Evolutionary conservation across 139 green algal genomes (phyloP).

Genomic region (Asterochloris sp.): DNA sequence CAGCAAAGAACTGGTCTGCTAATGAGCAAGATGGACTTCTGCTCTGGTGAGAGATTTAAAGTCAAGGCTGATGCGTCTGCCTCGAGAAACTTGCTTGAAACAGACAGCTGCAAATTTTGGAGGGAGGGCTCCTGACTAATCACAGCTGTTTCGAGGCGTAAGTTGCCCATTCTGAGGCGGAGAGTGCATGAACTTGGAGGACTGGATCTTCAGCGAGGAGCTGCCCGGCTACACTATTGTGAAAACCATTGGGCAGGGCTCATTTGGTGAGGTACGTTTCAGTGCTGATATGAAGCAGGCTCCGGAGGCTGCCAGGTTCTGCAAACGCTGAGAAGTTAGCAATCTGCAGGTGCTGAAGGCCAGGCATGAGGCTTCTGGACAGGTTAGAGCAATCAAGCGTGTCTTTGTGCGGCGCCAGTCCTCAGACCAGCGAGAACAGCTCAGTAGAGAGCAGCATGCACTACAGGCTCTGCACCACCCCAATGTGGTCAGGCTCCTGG

Average conservation of each 20-base stretch:
- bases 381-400: slow-evolving; percentile 3
- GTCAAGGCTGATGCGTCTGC: no score
- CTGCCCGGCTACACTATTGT: background rate
- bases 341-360: slow-evolving; percentile 5
- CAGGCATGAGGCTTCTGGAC: background rate
- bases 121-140: no score
- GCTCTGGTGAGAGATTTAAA: no score
- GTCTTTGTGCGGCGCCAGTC: background rate
- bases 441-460: background rate
- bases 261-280: slow-evolving; percentile 4
- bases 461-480: background rate
- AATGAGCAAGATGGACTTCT: no score
- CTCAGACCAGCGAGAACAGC: background rate
- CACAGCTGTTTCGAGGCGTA: no score
- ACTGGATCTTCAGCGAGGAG: no score
- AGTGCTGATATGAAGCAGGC: background rate
- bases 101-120: no score
- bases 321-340: background rate
- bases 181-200: no score
- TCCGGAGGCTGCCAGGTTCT: background rate
- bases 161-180: no score
- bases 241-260: slow-evolving; percentile 5
- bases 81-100: no score
- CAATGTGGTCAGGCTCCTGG: slow-evolving; percentile 3
- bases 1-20: no score